phyloP scores from a whole-genome alignment of 2,329 filamentous ascomycete species.

The Magnaporthiopsis rhizophila region DNA sequence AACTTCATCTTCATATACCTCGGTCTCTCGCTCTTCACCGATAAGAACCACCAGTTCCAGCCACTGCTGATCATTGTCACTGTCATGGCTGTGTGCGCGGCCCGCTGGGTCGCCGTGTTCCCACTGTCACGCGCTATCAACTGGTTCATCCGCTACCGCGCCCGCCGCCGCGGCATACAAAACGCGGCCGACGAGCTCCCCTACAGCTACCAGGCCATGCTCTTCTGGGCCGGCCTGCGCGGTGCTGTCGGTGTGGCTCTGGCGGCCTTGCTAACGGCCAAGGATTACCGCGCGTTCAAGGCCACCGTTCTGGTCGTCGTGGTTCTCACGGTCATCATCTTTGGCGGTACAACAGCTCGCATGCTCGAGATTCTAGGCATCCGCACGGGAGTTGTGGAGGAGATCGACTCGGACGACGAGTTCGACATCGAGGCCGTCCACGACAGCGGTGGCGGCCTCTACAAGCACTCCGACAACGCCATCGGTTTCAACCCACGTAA shows the following conservation, averaged over 20 bases:
- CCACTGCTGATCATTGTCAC: constrained; percentile 93
- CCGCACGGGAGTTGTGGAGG: constrained; percentile 89
- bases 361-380: constrained; percentile 99
- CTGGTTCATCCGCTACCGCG: constrained; percentile 82
- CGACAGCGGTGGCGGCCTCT: constrained; percentile 55
- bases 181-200: constrained; percentile 83
- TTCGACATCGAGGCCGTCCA: constrained; percentile 85
- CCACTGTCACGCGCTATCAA: constrained; percentile 86
- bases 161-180: constrained; percentile 59
- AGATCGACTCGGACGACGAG: constrained; percentile 95
- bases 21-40: constrained; percentile 88
- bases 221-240: constrained; percentile 97
- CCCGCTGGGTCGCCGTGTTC: constrained; percentile 90
- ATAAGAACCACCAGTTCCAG: constrained; percentile 80
- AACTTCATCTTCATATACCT: constrained; percentile 99
- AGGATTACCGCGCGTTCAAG: constrained; percentile 73
- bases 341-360: constrained; percentile 90
- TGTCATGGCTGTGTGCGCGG: constrained; percentile 82
- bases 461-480: constrained; percentile 68
- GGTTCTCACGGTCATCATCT: constrained; percentile 96
- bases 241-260: constrained; percentile 94
- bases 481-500: constrained; percentile 70
- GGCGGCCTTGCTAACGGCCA: constrained; percentile 77
- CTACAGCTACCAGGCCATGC: constrained; percentile 96
- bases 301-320: constrained; percentile 97